Percentiles rank a stretch among this genome's conserved stretches.
phyloP scores from a whole-genome alignment of 2,329 filamentous ascomycete genomes.

The Nemania sp. region DNA sequence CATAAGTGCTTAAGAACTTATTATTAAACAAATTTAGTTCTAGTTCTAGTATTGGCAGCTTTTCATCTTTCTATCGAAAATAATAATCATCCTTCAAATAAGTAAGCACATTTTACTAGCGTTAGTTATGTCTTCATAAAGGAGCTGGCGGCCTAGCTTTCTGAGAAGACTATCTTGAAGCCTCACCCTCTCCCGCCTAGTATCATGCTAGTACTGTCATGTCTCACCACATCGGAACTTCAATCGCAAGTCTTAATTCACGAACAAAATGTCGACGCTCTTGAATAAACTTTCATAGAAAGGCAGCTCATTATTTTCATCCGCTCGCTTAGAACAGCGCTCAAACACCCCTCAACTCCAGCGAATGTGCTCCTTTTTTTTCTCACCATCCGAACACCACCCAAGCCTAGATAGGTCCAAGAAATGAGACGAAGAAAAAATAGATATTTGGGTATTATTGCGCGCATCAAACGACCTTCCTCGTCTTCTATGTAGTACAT shows the following conservation, averaged over 20 bases:
- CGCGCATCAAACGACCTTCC: neutral
- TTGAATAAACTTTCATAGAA: neutral
- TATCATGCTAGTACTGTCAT: neutral
- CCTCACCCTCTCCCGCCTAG: neutral
- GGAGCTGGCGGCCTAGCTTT: no score
- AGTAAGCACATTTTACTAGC: no score
- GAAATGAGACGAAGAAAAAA: neutral
- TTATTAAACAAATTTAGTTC: no score
- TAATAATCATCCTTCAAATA: no score
- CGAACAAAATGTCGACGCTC: neutral
- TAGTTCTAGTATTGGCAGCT: no score
- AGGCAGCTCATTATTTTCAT: neutral
- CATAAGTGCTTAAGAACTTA: no score
- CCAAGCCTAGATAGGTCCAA: neutral
- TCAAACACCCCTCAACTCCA: neutral
- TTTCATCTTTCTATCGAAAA: neutral
- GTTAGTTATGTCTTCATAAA: no score
- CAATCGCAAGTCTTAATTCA: neutral
- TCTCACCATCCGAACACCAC: neutral
- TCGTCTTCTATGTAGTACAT: constrained; percentile 6
- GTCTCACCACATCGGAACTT: neutral
- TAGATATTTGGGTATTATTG: constrained; percentile 26
- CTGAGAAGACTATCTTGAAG: neutral
- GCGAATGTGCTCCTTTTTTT: neutral
- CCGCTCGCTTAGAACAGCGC: neutral